Evolutionary conservation across 768 basidiomycete genomes (phyloP).

Genomic region (Cyclocybe cylindracea): DNA sequence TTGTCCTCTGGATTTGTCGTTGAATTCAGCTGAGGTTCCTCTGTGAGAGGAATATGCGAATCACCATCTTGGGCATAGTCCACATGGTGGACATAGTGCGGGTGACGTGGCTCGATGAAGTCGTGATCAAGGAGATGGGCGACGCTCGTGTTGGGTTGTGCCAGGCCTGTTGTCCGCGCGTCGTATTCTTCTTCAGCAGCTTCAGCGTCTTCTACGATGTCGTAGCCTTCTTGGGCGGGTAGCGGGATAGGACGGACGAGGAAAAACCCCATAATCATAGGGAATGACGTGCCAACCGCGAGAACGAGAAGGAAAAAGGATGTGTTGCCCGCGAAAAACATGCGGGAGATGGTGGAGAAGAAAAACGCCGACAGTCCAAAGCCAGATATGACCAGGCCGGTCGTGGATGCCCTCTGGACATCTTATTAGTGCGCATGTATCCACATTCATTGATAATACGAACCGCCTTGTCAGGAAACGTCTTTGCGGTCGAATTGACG

Average conservation of each 20-base stretch:
- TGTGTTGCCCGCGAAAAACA: conserved; percentile 75
- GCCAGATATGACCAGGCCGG: conserved; percentile 80
- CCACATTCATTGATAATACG: conserved; percentile 23
- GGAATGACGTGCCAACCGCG: conserved; percentile 73
- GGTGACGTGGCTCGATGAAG: conserved; percentile 16
- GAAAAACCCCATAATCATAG: conserved; percentile 80
- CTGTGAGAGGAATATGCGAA: not conserved
- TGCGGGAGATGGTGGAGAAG: conserved; percentile 76
- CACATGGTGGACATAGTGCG: conserved; percentile 12
- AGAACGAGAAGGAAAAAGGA: conserved; percentile 77
- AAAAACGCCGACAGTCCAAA: conserved; percentile 92
- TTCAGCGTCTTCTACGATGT: conserved; percentile 17
- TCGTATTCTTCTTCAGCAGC: conserved; percentile 15
- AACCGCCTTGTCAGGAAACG: conserved; percentile 73
- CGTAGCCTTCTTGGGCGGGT: conserved; percentile 32
- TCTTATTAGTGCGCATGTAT: conserved; percentile 3
- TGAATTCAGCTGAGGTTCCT: conserved; percentile 16
- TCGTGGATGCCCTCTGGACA: conserved; percentile 70
- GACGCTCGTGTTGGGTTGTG: conserved; percentile 14
- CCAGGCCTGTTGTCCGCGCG: conserved; percentile 10
- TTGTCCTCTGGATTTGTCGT: not conserved
- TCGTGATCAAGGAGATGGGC: conserved; percentile 24
- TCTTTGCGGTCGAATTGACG: conserved; percentile 82
- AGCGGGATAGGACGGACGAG: conserved; percentile 71
- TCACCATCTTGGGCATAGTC: not conserved